These are phyloP conservation scores for Epichloe elymi DNA, from an alignment of 2,329 filamentous ascomycete species.

Conservation along the genomic window DNA sequence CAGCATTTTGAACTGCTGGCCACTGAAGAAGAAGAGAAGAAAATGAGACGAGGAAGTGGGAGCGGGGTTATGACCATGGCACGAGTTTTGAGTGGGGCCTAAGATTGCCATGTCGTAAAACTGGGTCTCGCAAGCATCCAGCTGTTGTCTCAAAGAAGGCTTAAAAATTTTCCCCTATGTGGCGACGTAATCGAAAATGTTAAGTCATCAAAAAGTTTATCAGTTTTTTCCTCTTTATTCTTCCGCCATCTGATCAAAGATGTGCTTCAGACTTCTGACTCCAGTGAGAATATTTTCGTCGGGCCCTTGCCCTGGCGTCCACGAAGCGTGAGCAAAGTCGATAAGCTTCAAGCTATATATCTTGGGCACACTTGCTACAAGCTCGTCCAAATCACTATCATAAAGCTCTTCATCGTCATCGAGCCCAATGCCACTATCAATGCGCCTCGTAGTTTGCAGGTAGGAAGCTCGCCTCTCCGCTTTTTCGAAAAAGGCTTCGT, in stretches of 20 bases:
- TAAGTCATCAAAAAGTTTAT: neutral
- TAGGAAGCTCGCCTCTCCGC: constrained; percentile 23
- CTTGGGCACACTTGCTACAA: constrained; percentile 39
- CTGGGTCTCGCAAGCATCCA: no score
- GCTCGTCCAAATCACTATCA: constrained; percentile 35
- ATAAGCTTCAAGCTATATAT: constrained; percentile 78
- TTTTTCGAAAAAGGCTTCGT: constrained; percentile 37
- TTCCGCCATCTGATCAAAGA: constrained; percentile 53
- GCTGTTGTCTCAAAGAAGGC: neutral
- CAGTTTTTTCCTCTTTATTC: constrained; percentile 6
- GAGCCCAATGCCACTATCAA: constrained; percentile 43
- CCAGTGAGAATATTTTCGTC: constrained; percentile 75
- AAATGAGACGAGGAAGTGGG: no score
- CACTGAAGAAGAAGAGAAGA: no score
- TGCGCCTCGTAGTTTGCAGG: constrained; percentile 28
- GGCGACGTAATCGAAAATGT: neutral
- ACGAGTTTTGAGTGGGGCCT: no score
- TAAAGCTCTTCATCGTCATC: constrained; percentile 22
- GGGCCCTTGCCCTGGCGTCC: constrained; percentile 66
- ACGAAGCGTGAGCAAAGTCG: constrained; percentile 89
- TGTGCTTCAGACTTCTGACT: constrained; percentile 54
- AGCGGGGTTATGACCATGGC: no score
- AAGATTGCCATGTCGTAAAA: no score
- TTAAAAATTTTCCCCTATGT: neutral
- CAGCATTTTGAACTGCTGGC: no score